Base-by-base conservation (phyloP, 2,329 filamentous ascomycete species). In the Sphaceloma murrayae region DNA sequence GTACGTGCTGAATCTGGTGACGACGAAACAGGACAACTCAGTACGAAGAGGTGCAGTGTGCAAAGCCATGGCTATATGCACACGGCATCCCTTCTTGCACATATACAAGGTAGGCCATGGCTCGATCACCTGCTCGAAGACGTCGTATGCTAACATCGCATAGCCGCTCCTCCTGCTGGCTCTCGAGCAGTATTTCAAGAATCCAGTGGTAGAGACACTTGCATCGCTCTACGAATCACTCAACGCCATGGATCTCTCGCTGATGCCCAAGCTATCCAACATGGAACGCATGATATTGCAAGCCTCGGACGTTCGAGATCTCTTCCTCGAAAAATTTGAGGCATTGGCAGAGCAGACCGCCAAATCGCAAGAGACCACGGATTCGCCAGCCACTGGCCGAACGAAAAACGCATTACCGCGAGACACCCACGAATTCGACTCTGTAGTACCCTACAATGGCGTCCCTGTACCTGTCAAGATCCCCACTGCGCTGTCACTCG, bases 11-110 rank as follows among this genome's bases (percentile, higher is more conserved):
- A 98, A 98, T 62, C 67, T 98, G 58, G 91, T 98, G 54, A 96
- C 98, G 62, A 98, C 89, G 5, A 96, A 96, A 63, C 86, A 94
- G 61, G 91, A 98, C 67, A 89, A 85, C 58, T 82, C 82, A 14
- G 85, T 85, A 36, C 93, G 91, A 65, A 72, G 91, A 73, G 91
- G 91, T 47, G 91, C 91, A 14, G 75, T 95, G 39, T 89, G 96
- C 47, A 96, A 96, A 62, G 86, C 91, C 31, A 98, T 98, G 91
- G 91, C 91, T 21, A 95, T 98, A 54, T 98, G 91, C 69, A 98
- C 91, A 5, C 74, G 91, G 32, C 91, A 98, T 68, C 88, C 91
- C 2, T 98, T 98, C 64, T 68, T 98, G 53, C 91, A 98, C 65
- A 98, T 98, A 51, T 98, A 98, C 69, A 98, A 98, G 75, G 84